Base-by-base conservation (phyloP, 2,329 filamentous ascomycete genomes). In the Pseudocercospora eumusae region DNA sequence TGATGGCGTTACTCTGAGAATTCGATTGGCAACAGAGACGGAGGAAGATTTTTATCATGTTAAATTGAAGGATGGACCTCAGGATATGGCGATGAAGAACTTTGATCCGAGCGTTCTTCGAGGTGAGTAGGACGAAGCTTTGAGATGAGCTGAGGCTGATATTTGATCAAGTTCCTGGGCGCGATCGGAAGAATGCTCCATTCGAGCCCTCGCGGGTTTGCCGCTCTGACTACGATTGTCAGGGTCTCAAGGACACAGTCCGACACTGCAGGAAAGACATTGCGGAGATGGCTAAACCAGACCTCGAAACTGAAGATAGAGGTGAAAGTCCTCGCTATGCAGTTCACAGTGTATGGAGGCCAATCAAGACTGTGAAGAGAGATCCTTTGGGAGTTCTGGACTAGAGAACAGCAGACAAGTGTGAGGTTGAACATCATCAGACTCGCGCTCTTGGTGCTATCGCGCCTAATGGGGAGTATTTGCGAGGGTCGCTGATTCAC, bases 381-480 rank as follows among this genome's bases (percentile, higher is more conserved):
- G 61, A 63, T 54, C 57, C 57, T 27, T 27, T 63, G 5, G 54
- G 53, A 1, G 50, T 60, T 54, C 31, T 55, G 11, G 61, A 60
- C 42, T 60, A 47, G 57, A 31, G 55, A 13, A 53, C 52, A 13
- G 33, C 60, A n/a, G 57, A 59, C 31, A 33, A 57, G 6, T n/a
- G 33, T 3, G 54, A 57, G 18, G 47, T 54, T 21, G 53, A 25
- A 20, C 27, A 18, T 21, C 20, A 21, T 13, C 31, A 50, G 20
- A 45, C 15, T 42, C 45, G 42, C 20, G 42, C 40, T 47, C 47
- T 36, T 25, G 44, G 42, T 45, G 57, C 18, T 49, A 57, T 33
- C n/a, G 36, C 40, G 31, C 23, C 33, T 13, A 31, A n/a, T 15
- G 57, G 18, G 9, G 52, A 54, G 25, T 36, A 25, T 21, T 8